Evolutionary conservation across 805 yeast species (phyloP).

Genomic region (Cyberlindnera galapagoensis): DNA sequence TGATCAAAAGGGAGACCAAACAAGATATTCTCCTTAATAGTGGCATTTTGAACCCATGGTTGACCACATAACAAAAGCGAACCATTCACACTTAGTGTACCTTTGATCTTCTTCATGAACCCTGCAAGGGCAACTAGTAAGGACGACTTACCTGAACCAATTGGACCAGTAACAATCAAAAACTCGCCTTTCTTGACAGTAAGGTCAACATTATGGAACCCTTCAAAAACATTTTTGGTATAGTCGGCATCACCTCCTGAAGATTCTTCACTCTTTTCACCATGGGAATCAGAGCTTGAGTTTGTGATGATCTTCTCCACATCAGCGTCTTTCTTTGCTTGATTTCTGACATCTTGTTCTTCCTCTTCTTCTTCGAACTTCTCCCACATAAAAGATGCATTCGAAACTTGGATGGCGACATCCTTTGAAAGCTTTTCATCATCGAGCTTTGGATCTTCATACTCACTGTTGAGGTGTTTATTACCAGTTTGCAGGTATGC

Average conservation of each 20-base stretch:
- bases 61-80: constrained; percentile 40
- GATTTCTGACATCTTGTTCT: constrained; percentile 8
- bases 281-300: constrained; percentile 3
- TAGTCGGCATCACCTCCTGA: constrained; percentile 9
- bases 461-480: constrained; percentile 35
- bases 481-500: constrained; percentile 43
- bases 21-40: constrained; percentile 58
- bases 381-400: constrained; percentile 69
- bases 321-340: constrained; percentile 1
- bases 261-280: constrained; percentile 10
- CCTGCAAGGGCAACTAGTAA: constrained; percentile 63
- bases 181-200: constrained; percentile 37
- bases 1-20: constrained; percentile 51
- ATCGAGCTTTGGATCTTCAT: constrained; percentile 31
- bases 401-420: constrained; percentile 40
- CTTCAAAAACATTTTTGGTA: constrained; percentile 9
- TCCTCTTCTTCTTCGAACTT: constrained; percentile 35
- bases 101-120: constrained; percentile 47
- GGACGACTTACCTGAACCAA: constrained; percentile 76
- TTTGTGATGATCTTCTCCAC: constrained; percentile 11
- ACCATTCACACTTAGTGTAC: constrained; percentile 44
- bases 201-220: constrained; percentile 10
- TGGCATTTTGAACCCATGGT: constrained; percentile 76
- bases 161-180: constrained; percentile 67
- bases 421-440: constrained; percentile 19